A percentile compares a stretch with the other conserved stretches of the same genome.
These are phyloP conservation scores for Gynandropsis gynandra DNA, from an alignment of 345 rosid species.

Conservation along the genomic window DNA sequence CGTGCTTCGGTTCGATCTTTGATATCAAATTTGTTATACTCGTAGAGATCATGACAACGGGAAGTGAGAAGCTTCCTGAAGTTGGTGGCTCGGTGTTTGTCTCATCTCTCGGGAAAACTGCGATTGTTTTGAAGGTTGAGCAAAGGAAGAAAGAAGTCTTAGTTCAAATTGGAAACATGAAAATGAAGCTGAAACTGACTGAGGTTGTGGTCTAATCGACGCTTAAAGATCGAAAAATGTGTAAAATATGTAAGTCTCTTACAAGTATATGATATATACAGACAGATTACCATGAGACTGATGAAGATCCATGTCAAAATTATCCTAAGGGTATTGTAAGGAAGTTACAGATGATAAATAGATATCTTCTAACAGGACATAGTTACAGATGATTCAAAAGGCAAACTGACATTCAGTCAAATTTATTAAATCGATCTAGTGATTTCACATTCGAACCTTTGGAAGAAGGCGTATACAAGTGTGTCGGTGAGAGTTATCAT, in stretches of 20 bases:
- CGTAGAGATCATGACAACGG: slow-evolving; percentile 29
- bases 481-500: too few species aligned
- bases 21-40: slow-evolving; percentile 10
- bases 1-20: slow-evolving; percentile 3
- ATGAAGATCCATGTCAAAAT: slow-evolving; percentile 43
- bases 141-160: slow-evolving; percentile 54
- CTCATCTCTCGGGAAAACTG: slow-evolving; percentile 60
- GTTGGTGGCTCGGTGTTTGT: slow-evolving; percentile 61
- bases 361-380: too few species aligned
- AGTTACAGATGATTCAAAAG: too few species aligned
- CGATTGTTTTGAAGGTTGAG: slow-evolving; percentile 59
- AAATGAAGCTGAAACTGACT: slow-evolving; percentile 56
- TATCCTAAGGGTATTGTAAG: too few species aligned
- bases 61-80: slow-evolving; percentile 36
- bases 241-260: slow-evolving; percentile 10
- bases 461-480: too few species aligned
- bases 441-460: too few species aligned
- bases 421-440: too few species aligned
- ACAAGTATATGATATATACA: slow-evolving; percentile 10
- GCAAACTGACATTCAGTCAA: too few species aligned
- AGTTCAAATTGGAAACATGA: slow-evolving; percentile 84
- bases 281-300: slow-evolving; percentile 39
- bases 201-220: slow-evolving; percentile 35
- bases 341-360: too few species aligned
- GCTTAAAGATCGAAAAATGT: too few species aligned